Base-by-base conservation (phyloP, 257 asterid species). In the Nicotiana sylvestris region DNA sequence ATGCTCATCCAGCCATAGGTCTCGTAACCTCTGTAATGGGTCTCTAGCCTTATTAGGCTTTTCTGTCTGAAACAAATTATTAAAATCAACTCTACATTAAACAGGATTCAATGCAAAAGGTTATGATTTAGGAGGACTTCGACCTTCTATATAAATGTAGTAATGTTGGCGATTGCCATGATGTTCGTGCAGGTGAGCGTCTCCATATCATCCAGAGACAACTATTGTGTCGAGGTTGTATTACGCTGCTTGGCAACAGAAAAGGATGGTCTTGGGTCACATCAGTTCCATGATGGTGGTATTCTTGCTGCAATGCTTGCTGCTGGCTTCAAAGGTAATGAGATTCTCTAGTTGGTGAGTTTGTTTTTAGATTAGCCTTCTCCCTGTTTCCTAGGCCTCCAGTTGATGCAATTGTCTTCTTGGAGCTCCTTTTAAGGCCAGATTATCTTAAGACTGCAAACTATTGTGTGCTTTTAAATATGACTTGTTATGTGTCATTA, bases 211-310 rank as follows among this genome's bases (percentile, higher is more conserved):
- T 76, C 86, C 51, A 86, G 84, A 84, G 94, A 96, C 80, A 89
- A 62, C 83, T 87, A 87, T 82, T 93, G 96, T 90, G 89, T 96
- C 64, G 98, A 92, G 86, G 93, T 94, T 84, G 95, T 85, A 58
- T 90, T 93, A 76, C 97, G 98, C 82, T 93, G 99, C 90, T 83
- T 89, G 90, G 98, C 98, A 57, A 88, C 85, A 81, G 97, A 90
- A 46, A 95, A 97, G 32, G 98, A 96, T 90, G 99, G 98, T 82
- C 90, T 96, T 87, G 99, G 98, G 83, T 76, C 83, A 66, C 97
- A 94, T 68, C 88, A 91, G 78, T 91, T 85, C 82, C 89, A 92
- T 80, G 97, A 96, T 91, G 99, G 99, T 79, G 98, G 99, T 61
- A 70, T 96, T 87, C 93, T 96, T 77, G 95, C 95, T 69, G 88